Conservation (phyloP, 306 rosid genomes). For the Canavalia gladiata region DNA sequence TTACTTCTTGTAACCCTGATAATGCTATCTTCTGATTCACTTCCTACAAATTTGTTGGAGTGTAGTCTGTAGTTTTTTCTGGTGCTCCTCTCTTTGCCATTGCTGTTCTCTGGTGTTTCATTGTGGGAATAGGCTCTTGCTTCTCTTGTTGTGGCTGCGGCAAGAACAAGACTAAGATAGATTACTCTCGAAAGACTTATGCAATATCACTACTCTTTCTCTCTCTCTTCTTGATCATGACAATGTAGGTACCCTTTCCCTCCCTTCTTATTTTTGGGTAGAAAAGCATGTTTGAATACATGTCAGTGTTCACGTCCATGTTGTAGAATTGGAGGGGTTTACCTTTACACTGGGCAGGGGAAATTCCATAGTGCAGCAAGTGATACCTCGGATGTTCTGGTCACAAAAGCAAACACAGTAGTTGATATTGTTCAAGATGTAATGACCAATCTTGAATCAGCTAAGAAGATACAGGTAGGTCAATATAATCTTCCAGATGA, state of each 20-base stretch:
- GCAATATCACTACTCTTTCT: constrained; percentile 53
- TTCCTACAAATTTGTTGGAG: constrained; percentile 4
- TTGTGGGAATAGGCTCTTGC: constrained; percentile 24
- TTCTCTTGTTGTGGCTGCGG: constrained; percentile 41
- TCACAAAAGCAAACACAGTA: not conserved
- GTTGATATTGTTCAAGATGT: constrained; percentile 22
- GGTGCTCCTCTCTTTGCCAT: constrained; percentile 49
- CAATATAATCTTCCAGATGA: constrained; percentile 41
- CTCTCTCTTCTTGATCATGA: constrained; percentile 50
- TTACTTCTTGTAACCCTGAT: not conserved
- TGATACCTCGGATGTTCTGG: not conserved
- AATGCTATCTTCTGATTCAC: not conserved
- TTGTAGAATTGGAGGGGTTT: constrained; percentile 39
- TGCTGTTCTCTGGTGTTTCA: constrained; percentile 53
- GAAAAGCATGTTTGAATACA: not conserved
- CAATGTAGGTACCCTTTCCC: constrained; percentile 53
- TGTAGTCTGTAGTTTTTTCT: constrained; percentile 60
- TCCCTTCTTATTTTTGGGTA: not conserved
- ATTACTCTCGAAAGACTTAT: constrained; percentile 50
- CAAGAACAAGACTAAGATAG: constrained; percentile 28
- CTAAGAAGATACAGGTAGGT: constrained; percentile 31
- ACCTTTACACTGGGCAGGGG: constrained; percentile 38
- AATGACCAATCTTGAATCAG: not conserved
- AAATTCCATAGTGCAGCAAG: constrained; percentile 23
- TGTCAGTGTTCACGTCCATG: not conserved